Evolutionary conservation across 768 basidiomycete genomes (phyloP).

Genomic region (Pilatotrama ljubarskyi): DNA sequence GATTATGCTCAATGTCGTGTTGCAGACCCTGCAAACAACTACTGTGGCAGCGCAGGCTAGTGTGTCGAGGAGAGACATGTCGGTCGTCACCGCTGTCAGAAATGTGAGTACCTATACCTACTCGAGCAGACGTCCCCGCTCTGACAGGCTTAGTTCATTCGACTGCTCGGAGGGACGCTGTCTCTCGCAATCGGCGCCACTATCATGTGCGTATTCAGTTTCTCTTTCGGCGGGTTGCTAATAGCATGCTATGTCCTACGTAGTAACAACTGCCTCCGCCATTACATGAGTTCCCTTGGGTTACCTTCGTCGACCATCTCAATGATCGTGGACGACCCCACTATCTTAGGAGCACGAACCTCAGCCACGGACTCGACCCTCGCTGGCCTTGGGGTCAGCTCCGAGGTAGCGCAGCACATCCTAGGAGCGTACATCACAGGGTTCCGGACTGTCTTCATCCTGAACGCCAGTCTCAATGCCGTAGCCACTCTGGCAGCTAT

Average conservation of each 20-base stretch:
- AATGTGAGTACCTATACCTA: constrained; percentile 40
- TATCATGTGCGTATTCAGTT: constrained; percentile 43
- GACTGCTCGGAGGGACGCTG: constrained; percentile 69
- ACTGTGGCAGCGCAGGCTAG: constrained; percentile 75
- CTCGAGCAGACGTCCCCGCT: too few relatives aligned
- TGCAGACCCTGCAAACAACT: constrained; percentile 60
- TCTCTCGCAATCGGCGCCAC: constrained; percentile 62
- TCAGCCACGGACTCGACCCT: constrained; percentile 27
- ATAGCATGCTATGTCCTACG: not conserved
- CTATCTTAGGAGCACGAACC: constrained; percentile 34
- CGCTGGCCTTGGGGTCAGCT: constrained; percentile 35
- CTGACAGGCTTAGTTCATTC: constrained; percentile 51
- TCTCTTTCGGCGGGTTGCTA: not conserved
- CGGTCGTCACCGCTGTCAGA: constrained; percentile 68
- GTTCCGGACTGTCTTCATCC: constrained; percentile 58
- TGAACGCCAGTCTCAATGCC: constrained; percentile 57
- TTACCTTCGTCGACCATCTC: constrained; percentile 42
- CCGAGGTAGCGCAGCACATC: constrained; percentile 39
- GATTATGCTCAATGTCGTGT: not conserved
- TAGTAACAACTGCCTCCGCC: constrained; percentile 50
- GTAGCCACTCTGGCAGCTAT: constrained; percentile 56
- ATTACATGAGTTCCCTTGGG: constrained; percentile 39
- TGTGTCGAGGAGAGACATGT: constrained; percentile 71
- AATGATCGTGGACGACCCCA: constrained; percentile 51
- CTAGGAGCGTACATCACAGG: constrained; percentile 57